Conservation (phyloP, 2,329 filamentous ascomycete species). For the Exophiala dermatitidis region DNA sequence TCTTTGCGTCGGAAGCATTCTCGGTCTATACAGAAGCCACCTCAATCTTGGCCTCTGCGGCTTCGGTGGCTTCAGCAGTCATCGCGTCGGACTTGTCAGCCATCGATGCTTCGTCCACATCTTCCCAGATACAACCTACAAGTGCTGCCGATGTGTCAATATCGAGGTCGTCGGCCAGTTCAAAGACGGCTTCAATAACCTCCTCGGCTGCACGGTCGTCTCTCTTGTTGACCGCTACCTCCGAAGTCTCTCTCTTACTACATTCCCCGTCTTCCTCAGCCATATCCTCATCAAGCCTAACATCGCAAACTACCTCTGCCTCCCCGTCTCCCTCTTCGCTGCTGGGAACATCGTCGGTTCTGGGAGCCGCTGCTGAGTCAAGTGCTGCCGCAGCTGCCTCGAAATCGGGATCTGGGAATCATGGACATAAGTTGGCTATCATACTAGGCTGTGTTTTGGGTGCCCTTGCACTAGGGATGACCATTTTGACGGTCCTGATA, state of each 20-base stretch:
- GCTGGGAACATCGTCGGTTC: conserved; percentile 11
- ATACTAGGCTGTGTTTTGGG: conserved; percentile 25
- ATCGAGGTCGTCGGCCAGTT: not conserved
- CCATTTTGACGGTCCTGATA: conserved; percentile 18
- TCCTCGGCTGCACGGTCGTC: conserved; percentile 3
- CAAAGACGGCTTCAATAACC: conserved; percentile 1
- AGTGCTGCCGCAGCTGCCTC: conserved; percentile 7
- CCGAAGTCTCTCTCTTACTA: not conserved
- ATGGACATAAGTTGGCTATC: conserved; percentile 18
- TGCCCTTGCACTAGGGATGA: conserved; percentile 21
- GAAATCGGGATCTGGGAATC: conserved; percentile 1
- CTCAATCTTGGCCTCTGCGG: conserved; percentile 16
- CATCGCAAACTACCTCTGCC: not conserved
- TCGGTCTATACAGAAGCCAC: conserved; percentile 24
- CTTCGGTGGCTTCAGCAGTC: conserved; percentile 7
- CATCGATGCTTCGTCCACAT: conserved; percentile 2
- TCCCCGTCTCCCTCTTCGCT: conserved; percentile 3
- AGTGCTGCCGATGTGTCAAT: not conserved
- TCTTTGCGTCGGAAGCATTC: conserved; percentile 21
- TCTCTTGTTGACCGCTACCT: not conserved
- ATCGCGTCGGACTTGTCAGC: conserved; percentile 4
- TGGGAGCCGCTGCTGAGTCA: conserved; percentile 9
- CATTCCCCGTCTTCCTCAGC: not conserved
- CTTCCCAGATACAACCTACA: conserved; percentile 8
- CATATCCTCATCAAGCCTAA: not conserved